phyloP scores from a whole-genome alignment of 768 basidiomycete species.

The Rhizopogon salebrosus region DNA sequence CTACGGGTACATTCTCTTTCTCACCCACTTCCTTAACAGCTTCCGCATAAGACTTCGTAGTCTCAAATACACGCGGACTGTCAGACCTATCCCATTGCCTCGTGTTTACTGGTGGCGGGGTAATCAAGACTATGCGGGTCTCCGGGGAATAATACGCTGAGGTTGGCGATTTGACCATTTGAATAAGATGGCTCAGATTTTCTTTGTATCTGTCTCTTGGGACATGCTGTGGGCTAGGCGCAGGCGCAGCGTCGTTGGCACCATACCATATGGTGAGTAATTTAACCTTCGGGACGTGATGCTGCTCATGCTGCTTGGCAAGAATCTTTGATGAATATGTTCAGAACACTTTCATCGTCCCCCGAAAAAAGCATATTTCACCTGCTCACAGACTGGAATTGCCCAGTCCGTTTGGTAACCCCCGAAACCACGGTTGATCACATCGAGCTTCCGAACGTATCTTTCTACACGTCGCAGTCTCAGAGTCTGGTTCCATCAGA shows the following conservation, averaged over 20 bases:
- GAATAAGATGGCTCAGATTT: conserved; percentile 62
- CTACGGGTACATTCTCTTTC: conserved; percentile 50
- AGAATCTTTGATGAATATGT: conserved; percentile 40
- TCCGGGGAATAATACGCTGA: conserved; percentile 64
- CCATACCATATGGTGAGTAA: conserved; percentile 89
- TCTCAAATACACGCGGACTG: conserved; percentile 47
- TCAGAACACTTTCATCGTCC: neutral
- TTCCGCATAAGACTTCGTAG: conserved; percentile 64
- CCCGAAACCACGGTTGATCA: conserved; percentile 78
- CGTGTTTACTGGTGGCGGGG: conserved; percentile 79
- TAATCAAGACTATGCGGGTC: conserved; percentile 76
- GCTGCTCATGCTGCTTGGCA: conserved; percentile 43
- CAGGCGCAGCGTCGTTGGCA: conserved; percentile 78
- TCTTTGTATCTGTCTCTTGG: conserved; percentile 57
- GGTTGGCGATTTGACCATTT: conserved; percentile 53
- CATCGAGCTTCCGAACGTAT: conserved; percentile 78
- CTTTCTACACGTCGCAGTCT: conserved; percentile 40
- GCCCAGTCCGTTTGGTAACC: conserved; percentile 91
- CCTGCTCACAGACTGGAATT: conserved; percentile 74
- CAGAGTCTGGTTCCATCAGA: neutral
- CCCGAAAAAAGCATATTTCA: conserved; percentile 13
- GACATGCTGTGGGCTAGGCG: conserved; percentile 68
- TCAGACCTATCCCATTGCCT: conserved; percentile 35
- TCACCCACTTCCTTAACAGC: conserved; percentile 59
- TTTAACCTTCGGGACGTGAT: conserved; percentile 52